Conservation (phyloP, 1,139 yeast genomes). For the Protomyces arabidopsidicola region DNA sequence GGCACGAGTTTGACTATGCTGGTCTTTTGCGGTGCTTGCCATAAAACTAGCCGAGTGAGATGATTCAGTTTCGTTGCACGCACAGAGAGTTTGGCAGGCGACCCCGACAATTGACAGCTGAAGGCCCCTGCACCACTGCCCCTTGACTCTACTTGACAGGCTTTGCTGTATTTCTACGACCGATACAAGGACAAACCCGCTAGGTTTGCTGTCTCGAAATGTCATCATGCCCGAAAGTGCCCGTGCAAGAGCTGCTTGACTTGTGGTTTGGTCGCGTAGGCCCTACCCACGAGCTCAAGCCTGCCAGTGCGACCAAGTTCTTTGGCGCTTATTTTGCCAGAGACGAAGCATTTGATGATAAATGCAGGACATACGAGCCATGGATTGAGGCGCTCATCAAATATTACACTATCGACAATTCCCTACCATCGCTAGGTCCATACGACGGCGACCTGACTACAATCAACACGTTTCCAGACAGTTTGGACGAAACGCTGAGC, state of each 20-base stretch:
- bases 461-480: background rate
- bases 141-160: too few species aligned
- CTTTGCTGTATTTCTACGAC: too few species aligned
- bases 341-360: background rate
- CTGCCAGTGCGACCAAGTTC: background rate
- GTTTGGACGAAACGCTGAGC: background rate
- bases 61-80: too few species aligned
- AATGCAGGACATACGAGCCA: slow-evolving; percentile 8
- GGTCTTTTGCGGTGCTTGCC: too few species aligned
- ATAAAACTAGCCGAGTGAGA: too few species aligned
- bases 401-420: background rate
- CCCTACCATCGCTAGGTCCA: background rate
- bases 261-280: background rate
- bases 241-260: background rate
- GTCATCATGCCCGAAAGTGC: background rate
- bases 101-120: too few species aligned
- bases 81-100: too few species aligned
- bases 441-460: background rate
- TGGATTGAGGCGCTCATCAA: background rate
- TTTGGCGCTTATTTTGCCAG: background rate
- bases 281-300: background rate
- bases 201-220: too few species aligned
- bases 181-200: too few species aligned
- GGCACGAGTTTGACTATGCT: too few species aligned
- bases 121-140: too few species aligned